Percentiles rank a stretch among this genome's conserved stretches.
Evolutionary conservation across 768 basidiomycete genomes (phyloP).

Genomic region (Omphalotus guepiniiformis): DNA sequence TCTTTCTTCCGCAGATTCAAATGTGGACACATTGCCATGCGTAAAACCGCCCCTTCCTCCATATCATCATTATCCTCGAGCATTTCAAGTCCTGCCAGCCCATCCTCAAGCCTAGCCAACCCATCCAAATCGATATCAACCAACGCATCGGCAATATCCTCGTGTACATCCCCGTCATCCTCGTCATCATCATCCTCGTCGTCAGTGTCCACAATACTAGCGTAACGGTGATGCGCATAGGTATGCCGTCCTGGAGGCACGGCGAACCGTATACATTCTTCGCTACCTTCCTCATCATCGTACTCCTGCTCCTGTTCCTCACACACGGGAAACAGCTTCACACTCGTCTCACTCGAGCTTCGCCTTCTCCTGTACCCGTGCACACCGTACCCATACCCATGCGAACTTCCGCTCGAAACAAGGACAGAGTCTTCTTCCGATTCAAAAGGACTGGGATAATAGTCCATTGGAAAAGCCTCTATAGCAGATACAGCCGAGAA

Average conservation of each 20-base stretch:
- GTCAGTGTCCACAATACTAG: slow-evolving; percentile 4
- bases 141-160: background rate
- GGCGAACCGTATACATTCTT: background rate
- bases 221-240: background rate
- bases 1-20: too few species aligned
- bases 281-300: too few species aligned
- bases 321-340: background rate
- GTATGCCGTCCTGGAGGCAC: background rate
- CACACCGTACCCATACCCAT: background rate
- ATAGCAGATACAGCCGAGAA: background rate
- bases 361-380: background rate
- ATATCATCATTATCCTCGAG: too few species aligned
- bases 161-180: slow-evolving; percentile 3
- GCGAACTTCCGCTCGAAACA: background rate
- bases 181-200: slow-evolving; percentile 1
- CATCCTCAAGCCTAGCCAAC: too few species aligned
- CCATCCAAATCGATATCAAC: slow-evolving; percentile 1
- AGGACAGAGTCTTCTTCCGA: background rate
- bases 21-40: too few species aligned
- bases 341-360: background rate
- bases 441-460: slow-evolving; percentile 8
- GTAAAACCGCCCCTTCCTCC: too few species aligned
- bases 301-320: too few species aligned
- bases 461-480: background rate
- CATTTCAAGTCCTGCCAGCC: too few species aligned